Evolutionary conservation across 257 asterid genomes (phyloP).

Genomic region (Nicotiana paniculata): DNA sequence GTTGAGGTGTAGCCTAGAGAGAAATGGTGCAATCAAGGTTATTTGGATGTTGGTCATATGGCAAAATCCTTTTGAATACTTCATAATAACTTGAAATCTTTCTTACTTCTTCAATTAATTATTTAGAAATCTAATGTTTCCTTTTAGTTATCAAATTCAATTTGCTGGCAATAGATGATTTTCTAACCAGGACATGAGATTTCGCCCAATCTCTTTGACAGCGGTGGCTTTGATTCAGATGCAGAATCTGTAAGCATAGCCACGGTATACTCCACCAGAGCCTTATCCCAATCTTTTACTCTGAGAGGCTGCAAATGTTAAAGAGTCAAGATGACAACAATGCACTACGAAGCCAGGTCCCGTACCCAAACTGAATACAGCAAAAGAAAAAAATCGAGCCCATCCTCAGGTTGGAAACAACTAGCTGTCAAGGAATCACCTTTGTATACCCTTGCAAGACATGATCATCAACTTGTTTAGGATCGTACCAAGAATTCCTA

Average conservation of each 20-base stretch:
- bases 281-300: slow-evolving; percentile 93
- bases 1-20: not conserved
- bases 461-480: slow-evolving; percentile 72
- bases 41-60: not conserved
- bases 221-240: slow-evolving; percentile 47
- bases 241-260: slow-evolving; percentile 66
- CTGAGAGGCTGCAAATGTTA: slow-evolving; percentile 57
- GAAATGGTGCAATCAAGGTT: not conserved
- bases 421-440: slow-evolving; percentile 35
- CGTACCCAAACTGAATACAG: not conserved
- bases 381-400: not conserved
- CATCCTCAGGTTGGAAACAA: not conserved
- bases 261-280: slow-evolving; percentile 68
- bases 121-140: not conserved
- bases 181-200: slow-evolving; percentile 85
- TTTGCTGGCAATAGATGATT: slow-evolving; percentile 3
- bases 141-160: not conserved
- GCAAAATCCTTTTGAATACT: not conserved
- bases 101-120: not conserved
- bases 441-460: slow-evolving; percentile 79
- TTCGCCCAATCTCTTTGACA: slow-evolving; percentile 46
- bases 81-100: not conserved
- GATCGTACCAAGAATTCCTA: slow-evolving; percentile 75
- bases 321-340: not conserved
- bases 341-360: not conserved